Conservation (phyloP, 73 alveolate genomes). For the Symbiodinium pilosum region DNA sequence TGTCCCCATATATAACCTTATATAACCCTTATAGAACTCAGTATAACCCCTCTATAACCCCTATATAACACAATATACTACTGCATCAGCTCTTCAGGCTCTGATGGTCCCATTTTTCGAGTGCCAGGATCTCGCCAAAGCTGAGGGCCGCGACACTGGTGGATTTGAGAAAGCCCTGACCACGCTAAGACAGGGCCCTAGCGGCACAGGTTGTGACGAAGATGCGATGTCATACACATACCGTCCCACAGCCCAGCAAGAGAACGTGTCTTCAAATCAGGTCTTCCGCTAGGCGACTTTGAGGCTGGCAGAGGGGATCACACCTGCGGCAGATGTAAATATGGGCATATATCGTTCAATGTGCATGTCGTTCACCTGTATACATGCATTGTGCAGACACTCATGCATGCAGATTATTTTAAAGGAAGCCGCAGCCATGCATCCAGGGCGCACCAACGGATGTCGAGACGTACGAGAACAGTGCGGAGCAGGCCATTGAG, state of each 20-base stretch:
- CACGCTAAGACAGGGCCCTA: not conserved
- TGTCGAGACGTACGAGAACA: not conserved
- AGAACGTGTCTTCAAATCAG: not conserved
- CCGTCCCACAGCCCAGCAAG: not conserved
- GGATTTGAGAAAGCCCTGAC: not conserved
- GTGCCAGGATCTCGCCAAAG: conserved; percentile 59
- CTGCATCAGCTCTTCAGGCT: not conserved
- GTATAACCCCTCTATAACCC: no score
- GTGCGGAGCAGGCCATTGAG: conserved; percentile 35
- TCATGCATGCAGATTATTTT: not conserved
- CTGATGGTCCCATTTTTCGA: not conserved
- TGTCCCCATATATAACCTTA: no score
- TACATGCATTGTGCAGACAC: not conserved
- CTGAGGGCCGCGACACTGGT: conserved; percentile 67
- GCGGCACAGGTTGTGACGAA: not conserved
- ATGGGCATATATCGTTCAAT: no score
- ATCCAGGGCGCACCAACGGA: not conserved
- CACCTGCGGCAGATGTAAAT: no score
- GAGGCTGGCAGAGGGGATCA: not conserved
- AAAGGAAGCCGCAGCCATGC: not conserved
- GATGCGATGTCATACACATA: no score
- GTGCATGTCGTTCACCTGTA: not conserved
- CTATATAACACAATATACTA: no score
- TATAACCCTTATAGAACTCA: no score
- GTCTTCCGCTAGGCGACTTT: not conserved